These are phyloP conservation scores for Massariosphaeria phaeospora DNA, from an alignment of 495 filamentous ascomycete genomes.

Conservation along the genomic window DNA sequence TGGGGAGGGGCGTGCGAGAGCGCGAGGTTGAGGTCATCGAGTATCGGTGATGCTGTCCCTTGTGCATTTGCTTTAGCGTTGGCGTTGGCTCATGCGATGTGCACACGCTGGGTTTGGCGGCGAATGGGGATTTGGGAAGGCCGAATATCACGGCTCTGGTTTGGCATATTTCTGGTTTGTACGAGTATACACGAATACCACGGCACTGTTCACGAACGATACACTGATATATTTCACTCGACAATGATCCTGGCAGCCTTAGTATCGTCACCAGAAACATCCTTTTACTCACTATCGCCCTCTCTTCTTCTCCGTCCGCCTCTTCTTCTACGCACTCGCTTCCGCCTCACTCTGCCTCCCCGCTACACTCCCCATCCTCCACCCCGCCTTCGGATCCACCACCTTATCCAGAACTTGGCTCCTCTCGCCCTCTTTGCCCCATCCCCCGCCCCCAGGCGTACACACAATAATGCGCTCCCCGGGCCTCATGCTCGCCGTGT, in stretches of 20 bases:
- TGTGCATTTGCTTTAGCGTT: background rate
- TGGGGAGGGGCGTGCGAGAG: background rate
- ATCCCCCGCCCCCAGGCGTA: constrained; percentile 70
- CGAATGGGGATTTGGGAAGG: no score
- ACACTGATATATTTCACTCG: no score
- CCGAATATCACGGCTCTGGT: no score
- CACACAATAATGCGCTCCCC: constrained; percentile 81
- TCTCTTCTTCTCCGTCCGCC: no score
- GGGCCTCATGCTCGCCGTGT: constrained; percentile 77
- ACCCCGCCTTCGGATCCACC: constrained; percentile 50
- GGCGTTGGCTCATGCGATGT: no score
- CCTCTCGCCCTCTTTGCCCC: constrained; percentile 58
- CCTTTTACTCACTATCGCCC: no score
- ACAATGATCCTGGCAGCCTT: no score
- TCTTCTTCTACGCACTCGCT: constrained; percentile 26
- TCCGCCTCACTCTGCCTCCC: constrained; percentile 31
- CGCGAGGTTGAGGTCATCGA: constrained; percentile 1
- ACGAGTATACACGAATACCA: no score
- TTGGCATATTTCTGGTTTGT: no score
- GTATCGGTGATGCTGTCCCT: constrained; percentile 24
- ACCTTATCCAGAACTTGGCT: constrained; percentile 41
- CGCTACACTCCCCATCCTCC: constrained; percentile 33
- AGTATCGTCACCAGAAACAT: no score
- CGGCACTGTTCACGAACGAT: no score
- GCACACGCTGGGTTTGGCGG: no score